Evolutionary conservation across 306 rosid species (phyloP).

Genomic region (Dalbergia cochinchinensis): DNA sequence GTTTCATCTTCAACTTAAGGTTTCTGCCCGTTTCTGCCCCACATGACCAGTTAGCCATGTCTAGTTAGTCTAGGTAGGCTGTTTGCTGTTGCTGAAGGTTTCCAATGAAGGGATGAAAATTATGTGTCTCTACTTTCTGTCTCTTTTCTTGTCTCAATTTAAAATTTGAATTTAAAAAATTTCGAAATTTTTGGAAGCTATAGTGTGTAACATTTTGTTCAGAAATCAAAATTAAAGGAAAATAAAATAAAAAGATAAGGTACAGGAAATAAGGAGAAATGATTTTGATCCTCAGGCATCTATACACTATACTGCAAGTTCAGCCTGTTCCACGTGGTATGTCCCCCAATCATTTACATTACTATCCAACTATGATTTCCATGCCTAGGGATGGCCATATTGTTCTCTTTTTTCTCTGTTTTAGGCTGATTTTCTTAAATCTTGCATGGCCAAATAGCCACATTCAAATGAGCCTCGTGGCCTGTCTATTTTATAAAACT

Average conservation of each 20-base stretch:
- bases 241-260: too few species aligned
- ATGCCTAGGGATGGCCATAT: neutral
- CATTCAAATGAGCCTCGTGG: slow-evolving; percentile 11
- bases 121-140: neutral
- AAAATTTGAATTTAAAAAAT: too few species aligned
- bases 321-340: slow-evolving; percentile 41
- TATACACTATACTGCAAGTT: neutral
- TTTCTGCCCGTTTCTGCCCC: neutral
- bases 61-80: neutral
- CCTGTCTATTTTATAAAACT: slow-evolving; percentile 10
- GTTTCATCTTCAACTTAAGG: neutral
- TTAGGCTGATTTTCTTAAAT: neutral
- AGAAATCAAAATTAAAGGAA: too few species aligned
- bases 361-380: slow-evolving; percentile 1
- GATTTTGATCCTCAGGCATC: neutral
- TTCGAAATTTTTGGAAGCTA: too few species aligned
- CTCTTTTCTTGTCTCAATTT: neutral
- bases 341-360: slow-evolving; percentile 13
- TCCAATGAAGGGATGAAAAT: neutral
- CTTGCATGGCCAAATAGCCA: neutral
- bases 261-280: too few species aligned
- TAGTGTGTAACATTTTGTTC: too few species aligned
- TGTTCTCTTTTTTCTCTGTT: slow-evolving; percentile 10
- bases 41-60: neutral
- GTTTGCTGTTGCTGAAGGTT: neutral